These are phyloP conservation scores for Solanum hybrid DNA, from an alignment of 305 asterid species.

Conservation along the genomic window DNA sequence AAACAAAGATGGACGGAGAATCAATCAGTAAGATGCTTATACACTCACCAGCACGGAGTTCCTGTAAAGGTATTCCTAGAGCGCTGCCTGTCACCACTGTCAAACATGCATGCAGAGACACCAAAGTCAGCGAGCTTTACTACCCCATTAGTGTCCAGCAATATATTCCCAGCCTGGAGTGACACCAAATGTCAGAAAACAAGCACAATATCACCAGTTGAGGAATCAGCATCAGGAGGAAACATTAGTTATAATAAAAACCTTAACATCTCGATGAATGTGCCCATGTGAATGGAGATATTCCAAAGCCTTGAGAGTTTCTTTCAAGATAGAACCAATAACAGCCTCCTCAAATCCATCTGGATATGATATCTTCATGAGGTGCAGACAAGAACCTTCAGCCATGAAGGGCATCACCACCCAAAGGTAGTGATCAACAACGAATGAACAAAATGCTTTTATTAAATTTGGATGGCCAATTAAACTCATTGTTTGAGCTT, in stretches of 20 bases:
- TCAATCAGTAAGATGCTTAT: constrained; percentile 1
- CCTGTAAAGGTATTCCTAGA: constrained; percentile 97
- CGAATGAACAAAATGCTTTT: constrained; percentile 86
- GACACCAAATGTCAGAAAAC: constrained; percentile 17
- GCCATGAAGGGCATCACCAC: constrained; percentile 98
- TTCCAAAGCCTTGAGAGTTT: constrained; percentile 91
- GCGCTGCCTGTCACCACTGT: constrained; percentile 92
- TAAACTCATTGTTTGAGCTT: constrained; percentile 96
- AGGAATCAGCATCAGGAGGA: constrained; percentile 1
- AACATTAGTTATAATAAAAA: constrained; percentile 17
- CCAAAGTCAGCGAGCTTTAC: constrained; percentile 98
- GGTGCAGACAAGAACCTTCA: constrained; percentile 97
- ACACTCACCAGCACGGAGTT: constrained; percentile 91
- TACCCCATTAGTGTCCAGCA: constrained; percentile 74
- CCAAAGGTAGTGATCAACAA: constrained; percentile 91
- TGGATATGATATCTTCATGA: constrained; percentile 88
- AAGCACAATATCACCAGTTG: constrained; percentile 13
- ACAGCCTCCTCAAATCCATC: constrained; percentile 97
- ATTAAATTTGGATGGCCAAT: constrained; percentile 89
- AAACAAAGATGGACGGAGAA: background rate
- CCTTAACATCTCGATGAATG: constrained; percentile 99
- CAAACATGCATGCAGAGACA: constrained; percentile 95
- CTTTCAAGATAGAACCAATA: constrained; percentile 79
- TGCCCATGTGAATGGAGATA: constrained; percentile 95
- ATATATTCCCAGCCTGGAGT: constrained; percentile 89